Base-by-base conservation (phyloP, 306 rosid genomes). In the Acacia melanoxylon region DNA sequence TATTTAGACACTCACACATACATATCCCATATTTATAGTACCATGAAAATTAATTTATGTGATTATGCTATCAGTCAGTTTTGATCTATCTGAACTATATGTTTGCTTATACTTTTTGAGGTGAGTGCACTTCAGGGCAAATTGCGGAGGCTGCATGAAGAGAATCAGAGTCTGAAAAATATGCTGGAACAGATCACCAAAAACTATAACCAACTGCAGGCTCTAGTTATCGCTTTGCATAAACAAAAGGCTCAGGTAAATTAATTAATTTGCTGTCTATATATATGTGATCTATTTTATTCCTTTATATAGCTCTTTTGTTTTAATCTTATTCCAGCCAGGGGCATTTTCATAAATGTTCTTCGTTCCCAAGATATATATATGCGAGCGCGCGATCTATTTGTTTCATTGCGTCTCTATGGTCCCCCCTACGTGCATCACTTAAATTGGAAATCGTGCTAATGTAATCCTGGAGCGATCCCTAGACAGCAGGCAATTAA, bases 161-260 rank as follows among this genome's bases (percentile, higher is more conserved):
- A 88, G 46, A 88, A 88, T 73, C 42, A n/a, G 20, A 83, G 72
- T 59, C 41, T 88, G 59, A 86, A 51, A 68, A 79, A 8, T 48
- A 65, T 77, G 83, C 68, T 88, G 82, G 89, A 88, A 61, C 89
- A 86, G 79, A 84, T 88, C 72, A 82, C 83, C 25, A 88, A 61
- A 79, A 84, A 79, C 49, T 86, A 88, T 75, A 68, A 73, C 67
- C 86, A 88, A 62, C 79, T 88, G 63, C 91, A 88, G 74, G 88
- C 83, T 16, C 35, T 88, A 29, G 56, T 81, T 63, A 61, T 86
- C 22, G 66, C 82, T 72, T 66, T 88, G 81, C 88, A 84, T 46
- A 78, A 83, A 52, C 86, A 86, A 80, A 80, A 77, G 2, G 48
- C 46, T 27, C 76, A 85, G 86, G 90, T 86, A 13, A 11, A 70